Conservation (phyloP, 441 rosid species). For the Syzygium syzygioides region DNA sequence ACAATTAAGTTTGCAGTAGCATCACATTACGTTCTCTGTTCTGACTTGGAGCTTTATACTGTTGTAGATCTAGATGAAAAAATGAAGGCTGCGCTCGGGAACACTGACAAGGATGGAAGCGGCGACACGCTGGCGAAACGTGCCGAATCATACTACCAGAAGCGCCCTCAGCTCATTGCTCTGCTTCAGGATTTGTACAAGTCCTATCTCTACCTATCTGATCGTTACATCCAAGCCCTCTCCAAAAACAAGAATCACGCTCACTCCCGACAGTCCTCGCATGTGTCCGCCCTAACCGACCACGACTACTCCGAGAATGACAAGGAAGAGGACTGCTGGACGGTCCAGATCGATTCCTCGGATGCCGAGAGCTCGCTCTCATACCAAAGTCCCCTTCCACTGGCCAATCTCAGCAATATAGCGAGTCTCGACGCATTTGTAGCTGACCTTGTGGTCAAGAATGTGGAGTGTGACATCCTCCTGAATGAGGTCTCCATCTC, state of each 20-base stretch:
- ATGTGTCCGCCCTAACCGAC: background rate
- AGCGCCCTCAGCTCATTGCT: slow-evolving; percentile 50
- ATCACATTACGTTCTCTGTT: background rate
- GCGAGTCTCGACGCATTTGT: slow-evolving; percentile 27
- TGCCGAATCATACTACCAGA: slow-evolving; percentile 61
- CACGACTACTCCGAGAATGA: background rate
- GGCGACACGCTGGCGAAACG: slow-evolving; percentile 58
- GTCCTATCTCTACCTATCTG: slow-evolving; percentile 36
- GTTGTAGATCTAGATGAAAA: slow-evolving; percentile 45
- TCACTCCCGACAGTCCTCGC: slow-evolving; percentile 5
- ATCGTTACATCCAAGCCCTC: slow-evolving; percentile 26
- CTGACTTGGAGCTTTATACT: background rate
- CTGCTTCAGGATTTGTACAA: slow-evolving; percentile 57
- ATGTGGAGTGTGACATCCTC: slow-evolving; percentile 42
- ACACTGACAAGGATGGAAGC: slow-evolving; percentile 21
- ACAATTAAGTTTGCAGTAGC: background rate
- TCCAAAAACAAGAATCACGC: slow-evolving; percentile 7
- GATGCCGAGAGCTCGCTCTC: slow-evolving; percentile 39
- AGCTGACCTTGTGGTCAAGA: slow-evolving; percentile 36
- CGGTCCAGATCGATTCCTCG: slow-evolving; percentile 12
- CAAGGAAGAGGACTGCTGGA: slow-evolving; percentile 12
- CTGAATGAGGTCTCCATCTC: slow-evolving; percentile 25
- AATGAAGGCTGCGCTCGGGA: slow-evolving; percentile 27
- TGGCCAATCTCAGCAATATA: background rate
- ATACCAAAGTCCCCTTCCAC: slow-evolving; percentile 15